Base-by-base conservation (phyloP, 352 stramenopile genomes). In the Saprolegnia diclina region DNA sequence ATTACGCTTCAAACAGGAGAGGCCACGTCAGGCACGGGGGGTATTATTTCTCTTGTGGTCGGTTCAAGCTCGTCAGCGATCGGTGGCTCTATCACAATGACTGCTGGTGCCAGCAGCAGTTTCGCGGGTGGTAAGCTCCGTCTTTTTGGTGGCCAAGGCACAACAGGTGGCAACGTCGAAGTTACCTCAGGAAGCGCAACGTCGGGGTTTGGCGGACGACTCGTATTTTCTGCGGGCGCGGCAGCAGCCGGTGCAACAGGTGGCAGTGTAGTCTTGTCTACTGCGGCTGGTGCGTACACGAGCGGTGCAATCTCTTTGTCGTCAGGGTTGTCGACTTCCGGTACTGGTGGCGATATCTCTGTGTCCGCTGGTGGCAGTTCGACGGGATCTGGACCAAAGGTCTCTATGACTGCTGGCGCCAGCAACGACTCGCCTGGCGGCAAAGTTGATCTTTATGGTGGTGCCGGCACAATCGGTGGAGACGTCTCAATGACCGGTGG, bases 401-500 rank as follows among this genome's bases (percentile, higher is more conserved):
- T 93, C 45, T 72, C 54, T 67, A 50, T 93, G 6, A n/a, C 72
- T 35, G 80, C 82, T 21, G 85, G 85, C 14, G 76, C 82, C 26
- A 82, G 78, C 6, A 74, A 64, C 19, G 78, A 78, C 59, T 64
- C 81, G 38, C 18, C 53, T 14, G 63, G 63, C 48, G 63, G 63
- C n/a, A 62, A 53, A 29, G 61, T 26, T 5, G 54, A 18, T 37
- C 13, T 69, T 24, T 37, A 44, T 19, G 63, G 63, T 18, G 63
- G 63, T 11, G 48, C 16, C 21, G 63, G 63, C 13, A 63, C 63
- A 14, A 18, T 37, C 32, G 63, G 92, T 32, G 94, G 90, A 46
- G 79, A 80, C 55, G 77, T 98, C 50, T 75, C 57, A 21, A 29
- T 97, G 22, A 71, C 73, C 42, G 92, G 88, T 50, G 95, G 93